Evolutionary conservation across 2,329 filamentous ascomycete genomes (phyloP).

Genomic region (Simplicillium aogashimaense): DNA sequence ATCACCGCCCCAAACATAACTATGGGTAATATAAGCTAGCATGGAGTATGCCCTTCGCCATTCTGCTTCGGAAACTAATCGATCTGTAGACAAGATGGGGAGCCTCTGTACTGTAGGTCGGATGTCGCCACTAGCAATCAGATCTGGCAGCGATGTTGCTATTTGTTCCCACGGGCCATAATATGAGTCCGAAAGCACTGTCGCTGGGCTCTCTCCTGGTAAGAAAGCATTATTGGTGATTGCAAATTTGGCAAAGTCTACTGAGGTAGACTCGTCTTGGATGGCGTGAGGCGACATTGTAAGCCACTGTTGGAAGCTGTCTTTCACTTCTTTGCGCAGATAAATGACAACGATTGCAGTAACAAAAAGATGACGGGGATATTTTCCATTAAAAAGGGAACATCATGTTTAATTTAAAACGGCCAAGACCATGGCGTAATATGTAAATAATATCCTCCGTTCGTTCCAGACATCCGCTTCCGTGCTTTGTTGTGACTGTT

Average conservation of each 20-base stretch:
- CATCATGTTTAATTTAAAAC: background rate
- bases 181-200: conserved; percentile 56
- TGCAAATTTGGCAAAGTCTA: conserved; percentile 23
- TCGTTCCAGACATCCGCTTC: too few species aligned
- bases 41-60: conserved; percentile 77
- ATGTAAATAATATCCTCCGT: too few species aligned
- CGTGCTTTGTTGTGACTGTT: too few species aligned
- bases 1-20: conserved; percentile 82
- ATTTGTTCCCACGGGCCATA: conserved; percentile 74
- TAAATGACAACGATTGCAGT: too few species aligned
- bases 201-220: conserved; percentile 58
- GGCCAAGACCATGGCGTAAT: too few species aligned
- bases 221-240: conserved; percentile 62
- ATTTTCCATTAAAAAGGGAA: too few species aligned
- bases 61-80: conserved; percentile 55
- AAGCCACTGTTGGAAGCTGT: background rate
- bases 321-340: too few species aligned
- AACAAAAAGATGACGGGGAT: too few species aligned
- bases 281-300: conserved; percentile 34
- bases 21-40: conserved; percentile 70
- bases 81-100: conserved; percentile 58
- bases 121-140: conserved; percentile 56
- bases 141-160: conserved; percentile 53
- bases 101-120: conserved; percentile 53
- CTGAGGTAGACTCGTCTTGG: conserved; percentile 9